Evolutionary conservation across 2,329 filamentous ascomycete genomes (phyloP).

Genomic region (Penicillium sclerotigenum): DNA sequence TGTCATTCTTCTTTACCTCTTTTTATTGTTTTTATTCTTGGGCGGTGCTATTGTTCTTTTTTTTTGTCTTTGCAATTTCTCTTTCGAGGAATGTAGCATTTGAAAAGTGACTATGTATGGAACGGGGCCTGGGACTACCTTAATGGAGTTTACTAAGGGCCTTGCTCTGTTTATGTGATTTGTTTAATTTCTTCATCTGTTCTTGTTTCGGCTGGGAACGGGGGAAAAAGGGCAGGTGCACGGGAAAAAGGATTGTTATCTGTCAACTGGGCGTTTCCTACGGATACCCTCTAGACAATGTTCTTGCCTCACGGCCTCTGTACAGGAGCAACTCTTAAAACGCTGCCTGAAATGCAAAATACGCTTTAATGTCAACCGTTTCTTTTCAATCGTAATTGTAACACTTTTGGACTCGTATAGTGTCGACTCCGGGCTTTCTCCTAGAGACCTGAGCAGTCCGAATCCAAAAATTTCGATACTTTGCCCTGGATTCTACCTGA

Average conservation of each 20-base stretch:
- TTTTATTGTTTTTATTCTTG: conserved; percentile 9
- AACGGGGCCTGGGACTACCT: conserved; percentile 15
- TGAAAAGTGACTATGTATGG: conserved; percentile 21
- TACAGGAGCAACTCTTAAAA: conserved; percentile 18
- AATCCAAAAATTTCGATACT: neutral
- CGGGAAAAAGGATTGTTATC: conserved; percentile 7
- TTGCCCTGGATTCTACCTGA: neutral
- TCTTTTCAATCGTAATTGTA: neutral
- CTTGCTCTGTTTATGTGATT: conserved; percentile 8
- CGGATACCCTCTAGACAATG: conserved; percentile 7
- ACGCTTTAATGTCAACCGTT: conserved; percentile 1
- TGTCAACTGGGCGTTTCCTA: conserved; percentile 5
- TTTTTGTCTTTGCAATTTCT: conserved; percentile 13
- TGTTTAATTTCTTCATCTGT: conserved; percentile 12
- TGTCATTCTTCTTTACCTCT: conserved; percentile 1
- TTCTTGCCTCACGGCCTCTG: conserved; percentile 19
- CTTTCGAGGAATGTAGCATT: conserved; percentile 12
- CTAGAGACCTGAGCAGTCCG: neutral
- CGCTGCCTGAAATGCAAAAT: conserved; percentile 21
- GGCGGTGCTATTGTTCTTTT: conserved; percentile 16
- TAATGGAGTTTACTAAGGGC: conserved; percentile 19
- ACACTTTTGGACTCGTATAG: too few species aligned
- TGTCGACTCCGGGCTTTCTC: too few species aligned
- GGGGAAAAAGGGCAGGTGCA: neutral
- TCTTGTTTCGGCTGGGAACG: conserved; percentile 1